Conservation (phyloP, 2,329 filamentous ascomycete species). For the Aspergillus chevalieri region DNA sequence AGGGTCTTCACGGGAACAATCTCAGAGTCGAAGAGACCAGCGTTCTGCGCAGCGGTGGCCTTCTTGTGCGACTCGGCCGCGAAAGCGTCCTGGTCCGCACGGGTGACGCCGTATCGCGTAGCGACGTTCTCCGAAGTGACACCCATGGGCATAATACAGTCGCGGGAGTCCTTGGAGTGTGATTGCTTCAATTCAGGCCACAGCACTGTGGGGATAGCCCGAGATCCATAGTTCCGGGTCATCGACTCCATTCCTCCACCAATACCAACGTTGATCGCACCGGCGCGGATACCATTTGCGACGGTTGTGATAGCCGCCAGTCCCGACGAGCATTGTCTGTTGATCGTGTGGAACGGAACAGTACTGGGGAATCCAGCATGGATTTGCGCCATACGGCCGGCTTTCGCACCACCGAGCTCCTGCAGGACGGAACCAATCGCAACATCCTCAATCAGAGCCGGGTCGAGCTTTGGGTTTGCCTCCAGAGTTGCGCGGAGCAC, state of each 20-base stretch:
- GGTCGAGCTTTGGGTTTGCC: constrained; percentile 73
- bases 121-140: constrained; percentile 97
- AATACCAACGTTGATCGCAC: constrained; percentile 79
- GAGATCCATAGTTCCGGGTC: constrained; percentile 63
- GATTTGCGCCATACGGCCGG: constrained; percentile 77
- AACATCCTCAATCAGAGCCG: constrained; percentile 78
- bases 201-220: constrained; percentile 65
- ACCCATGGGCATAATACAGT: constrained; percentile 94
- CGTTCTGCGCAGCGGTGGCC: constrained; percentile 84
- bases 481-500: constrained; percentile 75
- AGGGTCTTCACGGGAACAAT: constrained; percentile 80
- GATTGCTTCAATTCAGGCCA: constrained; percentile 78
- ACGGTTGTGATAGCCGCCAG: constrained; percentile 94
- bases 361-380: constrained; percentile 94
- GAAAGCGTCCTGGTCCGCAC: constrained; percentile 75
- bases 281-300: constrained; percentile 73
- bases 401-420: constrained; percentile 74
- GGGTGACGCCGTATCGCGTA: constrained; percentile 76
- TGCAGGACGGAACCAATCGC: constrained; percentile 79
- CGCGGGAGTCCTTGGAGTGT: constrained; percentile 66
- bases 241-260: constrained; percentile 87
- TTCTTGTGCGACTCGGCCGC: constrained; percentile 81
- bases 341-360: constrained; percentile 70
- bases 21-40: constrained; percentile 87
- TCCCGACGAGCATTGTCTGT: constrained; percentile 96